Evolutionary conservation across 805 yeast species (phyloP), one percentile per base, ranked within the genome.

Genomic region (Starmerella lactis-condensi): DNA sequence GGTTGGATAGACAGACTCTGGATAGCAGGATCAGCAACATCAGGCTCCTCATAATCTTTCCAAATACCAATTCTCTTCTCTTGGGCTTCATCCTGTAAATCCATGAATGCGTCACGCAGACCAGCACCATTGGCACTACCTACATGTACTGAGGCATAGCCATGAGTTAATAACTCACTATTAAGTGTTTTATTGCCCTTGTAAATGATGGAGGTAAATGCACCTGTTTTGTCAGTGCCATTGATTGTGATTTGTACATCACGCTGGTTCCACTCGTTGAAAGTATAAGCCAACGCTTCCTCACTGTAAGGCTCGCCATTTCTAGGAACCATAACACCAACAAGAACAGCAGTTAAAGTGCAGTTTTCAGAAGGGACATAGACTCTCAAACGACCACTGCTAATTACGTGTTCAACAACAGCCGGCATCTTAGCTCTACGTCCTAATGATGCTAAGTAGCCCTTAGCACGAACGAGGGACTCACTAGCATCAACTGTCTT

Each of bases 401-500:
- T 57, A 15, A 71, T 58, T 26, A 79, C 72, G 45, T 62, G 71
- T 40, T 81, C 93, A 17, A 79, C 81, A 38, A 68, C 63, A 26
- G 74, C 89, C 8, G 71, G 56, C 31, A 77, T 63, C 35, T 66
- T 61, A 17, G 68, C 62, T 56, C 74, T 72, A 41, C 73, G 68
- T 47, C 65, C 68, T 42, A 79, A 66, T 2, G 79, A 69, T 37
- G 75, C 65, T 45, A 76, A 60, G 46, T 72, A 77, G 5, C 83
- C 70, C 39, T 71, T 71, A 21, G 93, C 81, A 45, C 78, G 69
- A 25, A 71, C 57, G 5, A 64, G 60, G 42, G 65, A 67, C 49
- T 77, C 92, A 14, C 85, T 73, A 4, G 91, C 92, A 50, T 81
- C 85, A 21, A 76, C 75, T 20, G 69, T 53, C 23, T 69, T 70